A percentile compares a stretch with the other conserved stretches of the same genome.
phyloP scores from a whole-genome alignment of 805 yeast species.

The Cyberlindnera maritima region DNA sequence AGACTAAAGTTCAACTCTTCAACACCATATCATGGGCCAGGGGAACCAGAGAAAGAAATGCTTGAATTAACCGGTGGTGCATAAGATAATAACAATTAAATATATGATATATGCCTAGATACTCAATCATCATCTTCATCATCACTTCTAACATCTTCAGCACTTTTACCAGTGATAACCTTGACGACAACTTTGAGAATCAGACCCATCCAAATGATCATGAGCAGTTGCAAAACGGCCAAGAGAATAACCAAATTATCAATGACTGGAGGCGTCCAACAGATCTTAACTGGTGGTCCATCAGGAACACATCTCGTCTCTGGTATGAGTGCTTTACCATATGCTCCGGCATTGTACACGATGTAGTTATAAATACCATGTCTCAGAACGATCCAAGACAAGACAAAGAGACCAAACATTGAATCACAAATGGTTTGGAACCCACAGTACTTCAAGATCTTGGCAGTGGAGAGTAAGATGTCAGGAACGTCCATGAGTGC shows the following conservation, averaged over 20 bases:
- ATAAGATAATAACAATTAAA: no score
- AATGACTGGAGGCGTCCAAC: slow-evolving; percentile 48
- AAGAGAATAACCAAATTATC: slow-evolving; percentile 51
- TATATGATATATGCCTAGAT: no score
- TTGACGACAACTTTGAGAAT: slow-evolving; percentile 67
- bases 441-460: slow-evolving; percentile 73
- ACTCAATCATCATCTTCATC: slow-evolving; percentile 56
- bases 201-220: slow-evolving; percentile 71
- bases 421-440: slow-evolving; percentile 58
- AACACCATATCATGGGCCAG: no score
- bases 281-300: slow-evolving; percentile 34
- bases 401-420: slow-evolving; percentile 63
- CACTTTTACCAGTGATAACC: slow-evolving; percentile 69
- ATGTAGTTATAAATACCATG: slow-evolving; percentile 73
- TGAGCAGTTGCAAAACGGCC: slow-evolving; percentile 62
- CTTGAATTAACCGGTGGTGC: background rate
- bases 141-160: slow-evolving; percentile 87
- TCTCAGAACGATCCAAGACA: slow-evolving; percentile 67
- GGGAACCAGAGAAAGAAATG: background rate
- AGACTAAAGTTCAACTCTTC: no score
- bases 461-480: slow-evolving; percentile 66
- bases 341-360: slow-evolving; percentile 53
- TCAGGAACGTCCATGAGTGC: slow-evolving; percentile 85
- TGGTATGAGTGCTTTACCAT: slow-evolving; percentile 44
- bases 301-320: slow-evolving; percentile 39